Conservation (phyloP, 768 basidiomycete genomes). For the Sporobolomyces roseus region DNA sequence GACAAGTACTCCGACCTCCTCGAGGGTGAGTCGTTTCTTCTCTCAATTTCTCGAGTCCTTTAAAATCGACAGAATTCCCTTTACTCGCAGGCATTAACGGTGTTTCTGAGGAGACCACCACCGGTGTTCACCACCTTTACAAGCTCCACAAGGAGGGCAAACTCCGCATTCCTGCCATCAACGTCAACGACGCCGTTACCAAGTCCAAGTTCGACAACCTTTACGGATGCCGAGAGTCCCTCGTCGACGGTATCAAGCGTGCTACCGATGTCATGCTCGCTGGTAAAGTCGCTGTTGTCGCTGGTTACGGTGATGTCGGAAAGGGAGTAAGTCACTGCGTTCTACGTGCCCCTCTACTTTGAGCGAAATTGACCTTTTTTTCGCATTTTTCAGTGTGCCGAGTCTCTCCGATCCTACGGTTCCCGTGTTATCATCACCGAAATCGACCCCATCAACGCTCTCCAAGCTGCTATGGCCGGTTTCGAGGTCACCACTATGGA, state of each 20-base stretch:
- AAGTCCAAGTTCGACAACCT: constrained; percentile 97
- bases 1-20: constrained; percentile 93
- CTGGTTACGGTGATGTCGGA: constrained; percentile 97
- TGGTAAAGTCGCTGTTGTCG: constrained; percentile 97
- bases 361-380: background rate
- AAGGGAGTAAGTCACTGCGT: constrained; percentile 73
- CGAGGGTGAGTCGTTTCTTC: constrained; percentile 53
- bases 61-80: too few relatives aligned
- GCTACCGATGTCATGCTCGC: constrained; percentile 99
- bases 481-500: constrained; percentile 99
- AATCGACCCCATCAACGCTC: constrained; percentile 99
- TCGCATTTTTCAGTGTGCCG: constrained; percentile 69
- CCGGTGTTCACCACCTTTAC: constrained; percentile 99
- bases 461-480: constrained; percentile 99
- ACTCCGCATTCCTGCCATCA: constrained; percentile 97
- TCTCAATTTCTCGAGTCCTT: too few relatives aligned
- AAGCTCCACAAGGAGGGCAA: constrained; percentile 93
- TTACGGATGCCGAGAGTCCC: constrained; percentile 98
- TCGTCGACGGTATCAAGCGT: constrained; percentile 99
- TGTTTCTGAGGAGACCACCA: constrained; percentile 98
- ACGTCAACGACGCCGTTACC: constrained; percentile 94
- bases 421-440: constrained; percentile 94
- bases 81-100: constrained; percentile 68
- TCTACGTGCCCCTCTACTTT: background rate
- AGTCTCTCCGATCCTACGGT: constrained; percentile 94